A percentile compares a stretch with the other conserved stretches of the same genome.
Conservation (phyloP, 768 basidiomycete species). For the Fomitopsis pulvina region DNA sequence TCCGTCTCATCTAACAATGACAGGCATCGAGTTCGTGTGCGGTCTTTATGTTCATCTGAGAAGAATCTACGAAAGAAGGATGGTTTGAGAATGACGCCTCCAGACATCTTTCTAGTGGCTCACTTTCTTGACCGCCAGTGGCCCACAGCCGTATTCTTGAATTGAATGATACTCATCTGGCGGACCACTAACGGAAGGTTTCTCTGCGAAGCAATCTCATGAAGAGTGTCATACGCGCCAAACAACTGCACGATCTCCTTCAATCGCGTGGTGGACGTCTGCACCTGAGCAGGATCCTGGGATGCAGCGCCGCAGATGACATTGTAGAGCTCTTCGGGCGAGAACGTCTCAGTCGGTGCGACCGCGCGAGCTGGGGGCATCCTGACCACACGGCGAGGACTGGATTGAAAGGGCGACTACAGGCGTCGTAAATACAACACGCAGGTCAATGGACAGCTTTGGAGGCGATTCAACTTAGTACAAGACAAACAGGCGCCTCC, state of each 20-base stretch:
- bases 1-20: constrained; percentile 72
- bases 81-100: constrained; percentile 3
- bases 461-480: no score
- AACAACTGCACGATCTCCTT: constrained; percentile 61
- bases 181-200: constrained; percentile 60
- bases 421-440: not conserved
- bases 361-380: not conserved
- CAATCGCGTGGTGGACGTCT: constrained; percentile 50
- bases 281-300: constrained; percentile 50
- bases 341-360: constrained; percentile 32
- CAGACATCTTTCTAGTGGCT: constrained; percentile 20
- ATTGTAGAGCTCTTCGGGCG: constrained; percentile 58
- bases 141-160: constrained; percentile 70
- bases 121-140: constrained; percentile 82
- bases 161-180: constrained; percentile 80
- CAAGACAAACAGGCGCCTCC: no score
- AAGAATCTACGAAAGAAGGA: constrained; percentile 43
- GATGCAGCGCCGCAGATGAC: constrained; percentile 66
- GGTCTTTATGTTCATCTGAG: constrained; percentile 55
- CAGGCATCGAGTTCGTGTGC: constrained; percentile 62
- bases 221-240: constrained; percentile 65
- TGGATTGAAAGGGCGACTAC: not conserved
- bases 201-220: constrained; percentile 62
- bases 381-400: not conserved
- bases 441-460: not conserved